Evolutionary conservation across 169 alveolate species (phyloP), one percentile per base, ranked within the genome.

Genomic region (Plasmodium relictum): DNA sequence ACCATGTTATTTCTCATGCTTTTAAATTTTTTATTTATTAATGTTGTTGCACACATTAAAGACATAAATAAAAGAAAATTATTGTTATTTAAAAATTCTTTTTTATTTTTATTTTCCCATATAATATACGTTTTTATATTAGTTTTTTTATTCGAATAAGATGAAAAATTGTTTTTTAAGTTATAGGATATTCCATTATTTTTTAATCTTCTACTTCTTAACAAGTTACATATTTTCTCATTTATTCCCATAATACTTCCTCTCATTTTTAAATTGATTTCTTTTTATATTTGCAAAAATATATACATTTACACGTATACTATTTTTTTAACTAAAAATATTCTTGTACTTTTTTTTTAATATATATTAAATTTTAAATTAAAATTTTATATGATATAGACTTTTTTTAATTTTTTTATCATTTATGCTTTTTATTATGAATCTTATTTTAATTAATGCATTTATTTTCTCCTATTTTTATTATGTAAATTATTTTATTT

Each of bases 11-110:
- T 42, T 22, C 44, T 63, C 76, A 39, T 50, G 4, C 41, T 6
- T 22, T 48, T 44, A 68, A 39, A 48, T 18, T 50, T 78, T 14
- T 44, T 42, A 20, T 78, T 24, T 7, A 78, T 6, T 12, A 78
- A n/a, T 3, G 26, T 26, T 5, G 78, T 63, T 16, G 69, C 50
- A 24, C 71, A 63, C 41, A 78, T 44, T 9, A 78, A 59, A 58
- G 89, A 68, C 2, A 78, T 4, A n/a, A 65, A 16, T 0, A 66
- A 31, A 31, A 78, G 12, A 22, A 78, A 22, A 48, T 54, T 66
- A 9, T 59, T 48, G 24, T 37, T 24, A 69, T 65, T 78, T 37
- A 72, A 48, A 45, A 66, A 6, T 3, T 18, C 78, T 31, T 39
- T 20, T 22, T 50, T 22, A 6, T 63, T 78, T 24, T 58, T 69